phyloP scores from a whole-genome alignment of 163 green algal genomes.

The Scenedesmus sp. region DNA sequence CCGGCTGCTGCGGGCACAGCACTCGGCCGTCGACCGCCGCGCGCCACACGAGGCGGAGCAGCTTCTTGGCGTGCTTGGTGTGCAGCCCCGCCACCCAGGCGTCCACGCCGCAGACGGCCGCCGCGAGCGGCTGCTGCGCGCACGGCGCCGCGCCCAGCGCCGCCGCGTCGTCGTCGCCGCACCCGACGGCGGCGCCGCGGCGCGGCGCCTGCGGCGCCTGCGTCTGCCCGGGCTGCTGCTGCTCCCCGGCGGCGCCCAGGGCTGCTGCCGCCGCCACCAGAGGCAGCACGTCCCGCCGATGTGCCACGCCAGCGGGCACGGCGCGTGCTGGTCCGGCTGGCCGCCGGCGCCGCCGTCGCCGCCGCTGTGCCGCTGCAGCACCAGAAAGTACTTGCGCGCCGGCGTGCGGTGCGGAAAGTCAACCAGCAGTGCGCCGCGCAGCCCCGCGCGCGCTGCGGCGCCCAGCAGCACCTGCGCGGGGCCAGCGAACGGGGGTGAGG shows the following conservation, averaged over 20 bases:
- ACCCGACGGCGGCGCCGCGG: no score
- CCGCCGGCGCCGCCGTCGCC: slow-evolving; percentile 1
- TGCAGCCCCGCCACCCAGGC: not conserved
- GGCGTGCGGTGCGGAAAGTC: slow-evolving; percentile 57
- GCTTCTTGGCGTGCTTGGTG: slow-evolving; percentile 16
- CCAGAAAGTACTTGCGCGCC: slow-evolving; percentile 61
- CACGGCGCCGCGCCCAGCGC: no score
- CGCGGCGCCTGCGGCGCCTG: not conserved
- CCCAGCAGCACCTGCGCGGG: slow-evolving; percentile 44
- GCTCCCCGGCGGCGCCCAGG: slow-evolving; percentile 1
- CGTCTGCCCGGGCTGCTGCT: not conserved
- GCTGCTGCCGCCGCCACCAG: slow-evolving; percentile 16
- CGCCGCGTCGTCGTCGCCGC: no score
- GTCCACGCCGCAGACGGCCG: not conserved
- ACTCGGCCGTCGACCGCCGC: not conserved
- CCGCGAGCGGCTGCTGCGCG: not conserved
- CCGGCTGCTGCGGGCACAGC: not conserved
- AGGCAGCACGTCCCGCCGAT: slow-evolving; percentile 28
- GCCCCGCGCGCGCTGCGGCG: slow-evolving; percentile 36
- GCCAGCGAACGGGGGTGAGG: not conserved
- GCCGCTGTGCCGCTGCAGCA: not conserved
- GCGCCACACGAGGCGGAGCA: slow-evolving; percentile 19
- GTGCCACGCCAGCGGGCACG: slow-evolving; percentile 3
- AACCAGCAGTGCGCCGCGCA: slow-evolving; percentile 48
- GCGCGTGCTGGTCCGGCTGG: slow-evolving; percentile 4